phyloP scores from a whole-genome alignment of 768 basidiomycete genomes.

The Trametopsis cervina region DNA sequence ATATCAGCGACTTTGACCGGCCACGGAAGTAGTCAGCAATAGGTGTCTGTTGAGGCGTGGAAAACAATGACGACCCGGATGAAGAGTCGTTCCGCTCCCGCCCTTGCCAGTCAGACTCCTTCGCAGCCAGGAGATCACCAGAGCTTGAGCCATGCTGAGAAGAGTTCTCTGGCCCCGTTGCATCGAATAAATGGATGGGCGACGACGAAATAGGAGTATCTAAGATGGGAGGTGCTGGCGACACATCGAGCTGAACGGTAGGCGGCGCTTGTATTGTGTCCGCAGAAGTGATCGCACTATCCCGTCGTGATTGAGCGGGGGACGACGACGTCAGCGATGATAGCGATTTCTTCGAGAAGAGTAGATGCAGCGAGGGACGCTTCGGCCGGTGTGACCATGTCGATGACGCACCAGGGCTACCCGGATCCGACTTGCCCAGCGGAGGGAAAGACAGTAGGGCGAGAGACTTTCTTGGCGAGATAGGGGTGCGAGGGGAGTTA shows the following conservation, averaged over 20 bases:
- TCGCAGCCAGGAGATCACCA: background rate
- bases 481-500: conserved; percentile 23
- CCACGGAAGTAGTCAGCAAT: conserved; percentile 22
- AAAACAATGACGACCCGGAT: conserved; percentile 20
- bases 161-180: background rate
- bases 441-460: conserved; percentile 25
- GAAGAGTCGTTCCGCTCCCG: conserved; percentile 16
- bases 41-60: conserved; percentile 21
- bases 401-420: conserved; percentile 15
- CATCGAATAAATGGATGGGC: conserved; percentile 19
- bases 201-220: conserved; percentile 22
- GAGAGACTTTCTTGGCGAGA: conserved; percentile 31
- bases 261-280: background rate
- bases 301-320: too few relatives aligned
- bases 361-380: conserved; percentile 62
- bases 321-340: conserved; percentile 34
- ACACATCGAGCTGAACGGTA: conserved; percentile 5
- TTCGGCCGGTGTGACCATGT: conserved; percentile 36
- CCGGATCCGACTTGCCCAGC: conserved; percentile 20
- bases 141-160: background rate
- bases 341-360: conserved; percentile 59
- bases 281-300: conserved; percentile 16
- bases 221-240: conserved; percentile 17
- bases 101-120: background rate
- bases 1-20: conserved; percentile 15